Conservation (phyloP, 2,329 filamentous ascomycete genomes). For the Aurifilum marmelostoma region DNA sequence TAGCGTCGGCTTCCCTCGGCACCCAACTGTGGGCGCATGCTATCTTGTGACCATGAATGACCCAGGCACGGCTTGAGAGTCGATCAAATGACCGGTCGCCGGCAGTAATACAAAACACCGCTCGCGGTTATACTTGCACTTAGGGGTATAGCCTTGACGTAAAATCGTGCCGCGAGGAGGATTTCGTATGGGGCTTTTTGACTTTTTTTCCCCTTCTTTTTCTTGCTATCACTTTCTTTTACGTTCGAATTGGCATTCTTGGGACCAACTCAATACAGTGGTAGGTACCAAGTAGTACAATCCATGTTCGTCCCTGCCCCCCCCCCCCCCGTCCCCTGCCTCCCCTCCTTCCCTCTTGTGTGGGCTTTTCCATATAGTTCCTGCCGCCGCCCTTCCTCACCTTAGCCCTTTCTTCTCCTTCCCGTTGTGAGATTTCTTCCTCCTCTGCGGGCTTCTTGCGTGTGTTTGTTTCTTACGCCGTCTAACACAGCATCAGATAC, state of each 20-base stretch:
- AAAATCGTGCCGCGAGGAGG: neutral
- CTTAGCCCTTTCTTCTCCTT: constrained; percentile 6
- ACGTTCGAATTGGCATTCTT: neutral
- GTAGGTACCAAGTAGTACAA: too few relatives aligned
- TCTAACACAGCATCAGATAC: neutral
- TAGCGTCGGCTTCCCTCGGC: constrained; percentile 29
- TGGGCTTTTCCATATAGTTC: constrained; percentile 18
- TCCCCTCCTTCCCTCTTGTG: neutral
- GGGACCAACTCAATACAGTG: neutral
- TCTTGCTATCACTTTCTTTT: neutral
- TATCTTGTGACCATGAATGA: constrained; percentile 24
- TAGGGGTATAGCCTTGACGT: constrained; percentile 53
- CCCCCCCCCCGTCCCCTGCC: neutral
- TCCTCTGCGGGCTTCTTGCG: neutral
- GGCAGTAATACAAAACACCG: constrained; percentile 17
- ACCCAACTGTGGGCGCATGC: constrained; percentile 2
- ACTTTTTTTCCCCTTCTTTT: neutral
- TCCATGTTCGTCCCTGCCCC: neutral
- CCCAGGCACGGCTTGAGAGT: neutral
- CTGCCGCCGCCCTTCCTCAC: constrained; percentile 6
- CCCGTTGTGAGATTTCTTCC: neutral
- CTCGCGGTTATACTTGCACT: constrained; percentile 56
- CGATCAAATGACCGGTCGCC: constrained; percentile 21
- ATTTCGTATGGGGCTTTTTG: neutral
- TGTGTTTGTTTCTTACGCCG: neutral